These are phyloP conservation scores for Fusarium piperis DNA, from an alignment of 2,329 filamentous ascomycete species.

Conservation along the genomic window DNA sequence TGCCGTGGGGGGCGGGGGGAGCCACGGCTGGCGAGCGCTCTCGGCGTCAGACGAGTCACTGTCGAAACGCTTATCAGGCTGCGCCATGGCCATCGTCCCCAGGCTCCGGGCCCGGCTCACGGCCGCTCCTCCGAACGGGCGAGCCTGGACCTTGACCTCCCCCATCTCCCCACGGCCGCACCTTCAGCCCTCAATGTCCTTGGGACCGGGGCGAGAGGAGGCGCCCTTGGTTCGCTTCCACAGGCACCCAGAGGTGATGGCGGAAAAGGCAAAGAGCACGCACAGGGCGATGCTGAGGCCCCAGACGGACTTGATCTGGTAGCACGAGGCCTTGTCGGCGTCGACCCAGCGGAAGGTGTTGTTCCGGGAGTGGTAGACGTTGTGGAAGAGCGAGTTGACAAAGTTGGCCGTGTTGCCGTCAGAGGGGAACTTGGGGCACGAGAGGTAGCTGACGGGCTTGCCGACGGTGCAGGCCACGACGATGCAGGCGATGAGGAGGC, in stretches of 20 bases:
- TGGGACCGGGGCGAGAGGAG: conserved; percentile 46
- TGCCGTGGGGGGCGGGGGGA: conserved; percentile 51
- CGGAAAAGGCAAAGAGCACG: conserved; percentile 73
- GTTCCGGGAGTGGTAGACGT: conserved; percentile 49
- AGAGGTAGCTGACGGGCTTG: conserved; percentile 80
- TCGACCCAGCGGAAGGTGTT: conserved; percentile 58
- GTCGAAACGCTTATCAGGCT: conserved; percentile 45
- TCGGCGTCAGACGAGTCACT: conserved; percentile 46
- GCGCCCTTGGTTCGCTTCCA: conserved; percentile 67
- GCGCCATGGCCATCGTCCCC: conserved; percentile 50
- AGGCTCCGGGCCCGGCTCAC: conserved; percentile 47
- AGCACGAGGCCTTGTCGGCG: conserved; percentile 72
- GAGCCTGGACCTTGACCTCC: conserved; percentile 28
- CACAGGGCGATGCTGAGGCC: conserved; percentile 83
- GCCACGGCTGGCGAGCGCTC: conserved; percentile 42
- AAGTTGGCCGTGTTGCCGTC: conserved; percentile 56
- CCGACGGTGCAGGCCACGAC: conserved; percentile 82
- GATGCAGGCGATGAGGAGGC: conserved; percentile 80
- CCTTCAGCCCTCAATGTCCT: conserved; percentile 61
- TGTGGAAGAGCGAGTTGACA: conserved; percentile 55
- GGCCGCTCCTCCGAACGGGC: conserved; percentile 14
- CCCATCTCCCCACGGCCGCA: conserved; percentile 54
- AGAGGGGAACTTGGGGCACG: conserved; percentile 67
- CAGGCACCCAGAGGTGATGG: conserved; percentile 66
- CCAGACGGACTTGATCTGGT: conserved; percentile 89